Evolutionary conservation across 192 early-diverging fungal species (phyloP).

Genomic region (Backusella circina): DNA sequence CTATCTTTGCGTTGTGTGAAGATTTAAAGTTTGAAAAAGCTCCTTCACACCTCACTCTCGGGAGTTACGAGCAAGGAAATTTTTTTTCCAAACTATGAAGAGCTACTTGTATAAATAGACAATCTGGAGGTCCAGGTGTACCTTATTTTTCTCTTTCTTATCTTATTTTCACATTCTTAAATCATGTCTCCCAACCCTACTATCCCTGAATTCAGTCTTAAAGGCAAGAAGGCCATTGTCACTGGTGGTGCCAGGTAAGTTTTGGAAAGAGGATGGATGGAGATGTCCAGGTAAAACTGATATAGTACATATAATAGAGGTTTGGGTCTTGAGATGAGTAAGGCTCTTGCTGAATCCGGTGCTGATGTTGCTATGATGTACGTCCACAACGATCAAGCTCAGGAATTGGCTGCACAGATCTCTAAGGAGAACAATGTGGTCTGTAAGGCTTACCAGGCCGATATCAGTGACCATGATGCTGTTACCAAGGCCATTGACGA

Average conservation of each 20-base stretch:
- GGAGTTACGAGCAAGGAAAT: not conserved
- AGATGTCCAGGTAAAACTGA: not conserved
- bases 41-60: not conserved
- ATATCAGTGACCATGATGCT: conserved; percentile 19
- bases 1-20: not conserved
- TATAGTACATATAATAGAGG: conserved; percentile 8
- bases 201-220: conserved; percentile 27
- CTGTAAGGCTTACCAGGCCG: conserved; percentile 29
- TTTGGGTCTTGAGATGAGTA: conserved; percentile 31
- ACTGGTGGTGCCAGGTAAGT: conserved; percentile 32
- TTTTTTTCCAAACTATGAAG: not conserved
- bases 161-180: not conserved
- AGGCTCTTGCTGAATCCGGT: conserved; percentile 31
- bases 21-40: not conserved
- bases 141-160: not conserved
- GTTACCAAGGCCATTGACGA: conserved; percentile 20
- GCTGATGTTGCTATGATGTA: conserved; percentile 35
- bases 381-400: conserved; percentile 27
- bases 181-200: not conserved
- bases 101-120: not conserved
- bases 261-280: not conserved
- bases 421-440: conserved; percentile 18
- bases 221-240: conserved; percentile 28
- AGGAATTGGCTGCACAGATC: conserved; percentile 21
- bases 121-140: not conserved